phyloP scores from a whole-genome alignment of 2,329 filamentous ascomycete species.

The Arthrinium puccinioides region DNA sequence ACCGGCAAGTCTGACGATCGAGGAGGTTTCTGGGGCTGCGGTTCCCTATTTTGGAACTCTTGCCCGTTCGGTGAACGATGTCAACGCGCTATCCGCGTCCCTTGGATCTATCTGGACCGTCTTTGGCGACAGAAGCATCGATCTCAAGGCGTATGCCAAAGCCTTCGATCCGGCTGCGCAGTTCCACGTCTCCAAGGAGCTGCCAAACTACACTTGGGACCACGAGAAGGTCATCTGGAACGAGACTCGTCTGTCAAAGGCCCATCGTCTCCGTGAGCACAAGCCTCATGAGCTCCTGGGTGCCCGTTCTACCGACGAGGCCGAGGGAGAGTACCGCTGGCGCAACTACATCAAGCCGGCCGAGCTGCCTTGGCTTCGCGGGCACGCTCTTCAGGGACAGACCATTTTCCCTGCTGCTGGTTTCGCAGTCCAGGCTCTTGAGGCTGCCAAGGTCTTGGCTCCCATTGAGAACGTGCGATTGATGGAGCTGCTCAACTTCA shows the following conservation, averaged over 20 bases:
- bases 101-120: conserved; percentile 5
- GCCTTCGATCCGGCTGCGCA: background rate
- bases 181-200: conserved; percentile 1
- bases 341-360: conserved; percentile 9
- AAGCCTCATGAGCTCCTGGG: conserved; percentile 3
- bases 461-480: conserved; percentile 1
- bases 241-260: conserved; percentile 5
- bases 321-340: conserved; percentile 7
- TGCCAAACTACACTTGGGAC: conserved; percentile 8
- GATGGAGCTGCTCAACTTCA: conserved; percentile 5
- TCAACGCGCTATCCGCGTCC: background rate
- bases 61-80: conserved; percentile 4
- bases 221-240: conserved; percentile 4
- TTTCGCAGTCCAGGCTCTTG: conserved; percentile 20
- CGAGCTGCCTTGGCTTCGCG: conserved; percentile 28
- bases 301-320: background rate
- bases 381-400: conserved; percentile 34
- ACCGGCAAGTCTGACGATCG: conserved; percentile 3
- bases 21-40: background rate
- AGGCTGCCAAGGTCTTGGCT: background rate
- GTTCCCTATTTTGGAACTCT: conserved; percentile 7
- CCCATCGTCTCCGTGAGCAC: background rate
- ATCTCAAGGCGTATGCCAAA: background rate
- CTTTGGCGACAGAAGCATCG: background rate
- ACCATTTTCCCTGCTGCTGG: conserved; percentile 31